These are phyloP conservation scores for Brassica napus DNA, from an alignment of 345 rosid genomes.

Conservation along the genomic window DNA sequence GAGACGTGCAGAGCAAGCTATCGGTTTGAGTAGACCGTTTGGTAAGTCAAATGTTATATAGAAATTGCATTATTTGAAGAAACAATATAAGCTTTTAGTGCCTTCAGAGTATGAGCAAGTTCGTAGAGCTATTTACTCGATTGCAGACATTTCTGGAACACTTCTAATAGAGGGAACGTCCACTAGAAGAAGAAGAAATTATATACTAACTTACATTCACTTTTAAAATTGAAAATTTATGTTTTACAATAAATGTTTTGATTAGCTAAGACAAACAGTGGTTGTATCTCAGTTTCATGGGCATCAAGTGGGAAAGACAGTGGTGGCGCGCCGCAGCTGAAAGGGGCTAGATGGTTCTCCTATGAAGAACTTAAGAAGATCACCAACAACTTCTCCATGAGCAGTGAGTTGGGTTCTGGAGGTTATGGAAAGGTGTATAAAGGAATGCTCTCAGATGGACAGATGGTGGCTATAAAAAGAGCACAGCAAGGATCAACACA, in stretches of 20 bases:
- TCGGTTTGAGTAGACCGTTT: slow-evolving; percentile 78
- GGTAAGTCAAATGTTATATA: slow-evolving; percentile 49
- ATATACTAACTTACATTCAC: neutral
- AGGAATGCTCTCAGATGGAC: slow-evolving; percentile 82
- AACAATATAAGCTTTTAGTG: neutral
- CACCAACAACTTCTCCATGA: slow-evolving; percentile 69
- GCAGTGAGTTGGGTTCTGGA: slow-evolving; percentile 85
- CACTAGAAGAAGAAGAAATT: no score
- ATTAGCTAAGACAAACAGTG: neutral
- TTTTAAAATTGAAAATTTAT: neutral
- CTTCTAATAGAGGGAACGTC: no score
- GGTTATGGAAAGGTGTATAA: slow-evolving; percentile 94
- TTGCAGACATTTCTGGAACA: no score
- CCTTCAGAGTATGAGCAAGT: no score
- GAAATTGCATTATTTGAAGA: neutral
- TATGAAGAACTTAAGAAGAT: slow-evolving; percentile 85
- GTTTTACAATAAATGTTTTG: neutral
- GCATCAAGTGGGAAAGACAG: slow-evolving; percentile 80
- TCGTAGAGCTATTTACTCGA: no score
- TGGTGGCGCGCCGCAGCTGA: slow-evolving; percentile 85
- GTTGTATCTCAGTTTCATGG: slow-evolving; percentile 73
- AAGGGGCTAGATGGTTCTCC: slow-evolving; percentile 97
- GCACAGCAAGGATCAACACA: slow-evolving; percentile 93
- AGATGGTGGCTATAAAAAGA: slow-evolving; percentile 79
- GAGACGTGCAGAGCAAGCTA: slow-evolving; percentile 94